phyloP scores from a whole-genome alignment of 306 rosid genomes.

The Neltuma alba region DNA sequence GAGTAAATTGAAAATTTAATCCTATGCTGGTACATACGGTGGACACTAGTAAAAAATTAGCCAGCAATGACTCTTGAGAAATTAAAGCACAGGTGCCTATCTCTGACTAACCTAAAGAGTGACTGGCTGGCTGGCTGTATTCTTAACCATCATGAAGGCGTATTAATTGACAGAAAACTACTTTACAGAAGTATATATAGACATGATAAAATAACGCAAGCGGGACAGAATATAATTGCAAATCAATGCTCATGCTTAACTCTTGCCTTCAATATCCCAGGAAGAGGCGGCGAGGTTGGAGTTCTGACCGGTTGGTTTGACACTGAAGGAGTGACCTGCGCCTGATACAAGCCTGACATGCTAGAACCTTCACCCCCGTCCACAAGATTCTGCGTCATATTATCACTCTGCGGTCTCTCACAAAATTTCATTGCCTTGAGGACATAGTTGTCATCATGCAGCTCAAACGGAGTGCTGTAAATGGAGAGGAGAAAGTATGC shows the following conservation, averaged over 20 bases:
- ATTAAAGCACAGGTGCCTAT: slow-evolving; percentile 38
- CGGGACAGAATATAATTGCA: slow-evolving; percentile 23
- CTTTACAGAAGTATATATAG: slow-evolving; percentile 76
- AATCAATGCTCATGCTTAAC: slow-evolving; percentile 81
- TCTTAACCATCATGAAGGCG: slow-evolving; percentile 36
- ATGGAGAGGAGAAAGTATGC: slow-evolving; percentile 27
- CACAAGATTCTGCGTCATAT: slow-evolving; percentile 45
- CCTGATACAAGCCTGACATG: slow-evolving; percentile 66
- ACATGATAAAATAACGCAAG: slow-evolving; percentile 43
- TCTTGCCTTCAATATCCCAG: slow-evolving; percentile 93
- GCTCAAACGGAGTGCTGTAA: slow-evolving; percentile 95
- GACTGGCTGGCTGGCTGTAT: slow-evolving; percentile 44
- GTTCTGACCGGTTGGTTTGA: slow-evolving; percentile 57
- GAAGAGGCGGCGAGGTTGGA: slow-evolving; percentile 91
- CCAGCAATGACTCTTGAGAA: slow-evolving; percentile 43
- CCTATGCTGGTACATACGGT: slow-evolving; percentile 26
- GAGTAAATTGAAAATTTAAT: slow-evolving; percentile 17
- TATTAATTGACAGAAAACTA: slow-evolving; percentile 38
- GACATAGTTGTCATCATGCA: slow-evolving; percentile 92
- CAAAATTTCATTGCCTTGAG: slow-evolving; percentile 89
- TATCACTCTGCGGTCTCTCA: slow-evolving; percentile 62
- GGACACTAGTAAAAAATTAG: slow-evolving; percentile 49
- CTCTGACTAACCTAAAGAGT: slow-evolving; percentile 50
- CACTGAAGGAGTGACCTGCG: slow-evolving; percentile 53
- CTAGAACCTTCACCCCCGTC: slow-evolving; percentile 84